Percentiles rank a stretch among this genome's conserved stretches.
Evolutionary conservation across 1,139 yeast genomes (phyloP).

Genomic region (Pichia cactophila): DNA sequence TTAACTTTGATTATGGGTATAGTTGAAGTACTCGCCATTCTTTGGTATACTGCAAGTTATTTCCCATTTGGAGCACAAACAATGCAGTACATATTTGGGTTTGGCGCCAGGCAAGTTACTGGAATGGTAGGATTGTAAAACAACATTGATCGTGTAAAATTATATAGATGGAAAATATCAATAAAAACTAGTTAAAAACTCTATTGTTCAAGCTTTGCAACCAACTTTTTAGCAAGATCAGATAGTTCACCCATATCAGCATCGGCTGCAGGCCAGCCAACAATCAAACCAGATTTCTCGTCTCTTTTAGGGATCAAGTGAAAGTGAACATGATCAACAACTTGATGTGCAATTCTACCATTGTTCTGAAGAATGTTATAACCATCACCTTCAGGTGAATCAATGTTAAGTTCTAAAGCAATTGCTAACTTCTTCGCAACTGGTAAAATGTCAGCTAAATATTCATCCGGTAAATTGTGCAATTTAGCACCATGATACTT

Average conservation of each 20-base stretch:
- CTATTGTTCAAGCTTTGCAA: slow-evolving; percentile 37
- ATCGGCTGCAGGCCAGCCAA: slow-evolving; percentile 88
- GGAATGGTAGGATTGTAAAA: slow-evolving; percentile 39
- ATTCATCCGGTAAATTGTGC: slow-evolving; percentile 88
- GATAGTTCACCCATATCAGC: slow-evolving; percentile 68
- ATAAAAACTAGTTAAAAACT: background rate
- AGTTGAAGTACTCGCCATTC: slow-evolving; percentile 73
- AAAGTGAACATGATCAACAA: slow-evolving; percentile 92
- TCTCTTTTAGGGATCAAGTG: slow-evolving; percentile 88
- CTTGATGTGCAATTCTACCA: slow-evolving; percentile 89
- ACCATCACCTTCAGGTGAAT: slow-evolving; percentile 65
- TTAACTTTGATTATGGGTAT: slow-evolving; percentile 71
- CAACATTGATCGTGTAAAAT: background rate
- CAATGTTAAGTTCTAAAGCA: slow-evolving; percentile 55
- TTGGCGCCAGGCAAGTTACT: slow-evolving; percentile 72
- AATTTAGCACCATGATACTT: slow-evolving; percentile 87
- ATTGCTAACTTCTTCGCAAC: slow-evolving; percentile 77
- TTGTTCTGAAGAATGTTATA: slow-evolving; percentile 89
- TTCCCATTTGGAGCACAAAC: slow-evolving; percentile 95
- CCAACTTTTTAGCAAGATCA: slow-evolving; percentile 53
- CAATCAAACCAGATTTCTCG: slow-evolving; percentile 60
- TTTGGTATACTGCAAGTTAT: slow-evolving; percentile 84
- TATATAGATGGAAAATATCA: background rate
- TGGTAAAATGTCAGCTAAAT: slow-evolving; percentile 76
- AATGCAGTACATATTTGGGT: slow-evolving; percentile 64